Percentiles rank a stretch among this genome's conserved stretches.
Evolutionary conservation across 2,329 filamentous ascomycete species (phyloP).

Genomic region (Emericellopsis cladophorae): DNA sequence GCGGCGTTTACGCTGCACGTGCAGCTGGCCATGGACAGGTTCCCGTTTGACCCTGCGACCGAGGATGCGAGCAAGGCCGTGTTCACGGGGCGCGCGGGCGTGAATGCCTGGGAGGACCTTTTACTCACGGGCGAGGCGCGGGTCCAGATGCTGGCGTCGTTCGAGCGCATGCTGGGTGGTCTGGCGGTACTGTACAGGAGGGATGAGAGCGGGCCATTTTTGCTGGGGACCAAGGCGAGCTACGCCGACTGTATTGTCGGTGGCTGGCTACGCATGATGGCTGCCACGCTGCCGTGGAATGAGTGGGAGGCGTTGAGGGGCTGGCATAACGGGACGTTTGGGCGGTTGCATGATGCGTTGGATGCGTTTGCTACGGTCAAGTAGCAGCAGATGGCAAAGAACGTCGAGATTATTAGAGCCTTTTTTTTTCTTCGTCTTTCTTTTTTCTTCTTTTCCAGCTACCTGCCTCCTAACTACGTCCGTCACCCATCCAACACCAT

Average conservation of each 20-base stretch:
- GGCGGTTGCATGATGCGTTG: conserved; percentile 31
- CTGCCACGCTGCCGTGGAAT: conserved; percentile 19
- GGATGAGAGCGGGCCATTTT: conserved; percentile 30
- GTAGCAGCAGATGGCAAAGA: conserved; percentile 3
- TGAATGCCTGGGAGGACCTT: conserved; percentile 30
- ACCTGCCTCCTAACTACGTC: no score
- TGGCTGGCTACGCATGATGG: conserved; percentile 38
- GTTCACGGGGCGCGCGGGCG: conserved; percentile 32
- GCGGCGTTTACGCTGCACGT: conserved; percentile 34
- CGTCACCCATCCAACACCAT: no score
- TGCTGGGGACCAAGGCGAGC: conserved; percentile 27
- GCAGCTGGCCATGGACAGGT: conserved; percentile 20
- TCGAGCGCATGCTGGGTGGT: conserved; percentile 25
- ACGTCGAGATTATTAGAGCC: no score
- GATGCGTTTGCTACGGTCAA: conserved; percentile 19
- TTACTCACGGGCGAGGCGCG: conserved; percentile 22
- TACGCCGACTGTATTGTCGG: conserved; percentile 48
- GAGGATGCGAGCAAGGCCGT: conserved; percentile 22
- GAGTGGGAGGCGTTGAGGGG: conserved; percentile 33
- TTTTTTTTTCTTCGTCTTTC: no score
- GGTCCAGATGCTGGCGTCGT: conserved; percentile 20
- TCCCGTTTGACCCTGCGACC: conserved; percentile 36
- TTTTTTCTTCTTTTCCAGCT: no score
- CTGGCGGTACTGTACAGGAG: conserved; percentile 25
- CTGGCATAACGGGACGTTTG: conserved; percentile 41